These are phyloP conservation scores for Keqinozyma sinolaborantium DNA, from an alignment of 1,139 yeast genomes.

Conservation along the genomic window DNA sequence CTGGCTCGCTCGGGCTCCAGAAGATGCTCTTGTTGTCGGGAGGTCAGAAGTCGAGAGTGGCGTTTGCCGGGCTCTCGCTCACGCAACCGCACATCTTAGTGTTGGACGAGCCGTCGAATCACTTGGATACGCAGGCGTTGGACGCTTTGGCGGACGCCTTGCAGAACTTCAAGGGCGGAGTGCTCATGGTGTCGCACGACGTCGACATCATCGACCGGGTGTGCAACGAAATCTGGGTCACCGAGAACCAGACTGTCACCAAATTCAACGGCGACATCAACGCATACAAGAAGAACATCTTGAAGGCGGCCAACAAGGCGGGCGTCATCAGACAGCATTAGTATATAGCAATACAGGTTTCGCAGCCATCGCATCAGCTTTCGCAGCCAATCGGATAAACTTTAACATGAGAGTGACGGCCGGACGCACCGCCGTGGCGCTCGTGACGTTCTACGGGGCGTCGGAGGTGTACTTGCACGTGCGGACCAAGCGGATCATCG, in stretches of 20 bases:
- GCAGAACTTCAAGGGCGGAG: conserved; percentile 87
- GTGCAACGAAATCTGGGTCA: conserved; percentile 92
- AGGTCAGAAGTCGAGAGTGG: conserved; percentile 98
- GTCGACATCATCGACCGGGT: conserved; percentile 84
- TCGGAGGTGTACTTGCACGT: conserved; percentile 63
- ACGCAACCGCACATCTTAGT: conserved; percentile 89
- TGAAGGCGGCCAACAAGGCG: conserved; percentile 69
- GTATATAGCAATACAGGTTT: conserved; percentile 1
- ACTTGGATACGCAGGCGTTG: conserved; percentile 95
- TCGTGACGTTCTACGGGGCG: conserved; percentile 61
- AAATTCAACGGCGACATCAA: conserved; percentile 82
- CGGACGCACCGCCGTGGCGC: conserved; percentile 47
- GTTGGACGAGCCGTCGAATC: conserved; percentile 98
- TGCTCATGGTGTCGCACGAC: conserved; percentile 97
- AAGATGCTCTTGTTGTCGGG: conserved; percentile 90
- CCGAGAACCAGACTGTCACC: conserved; percentile 77
- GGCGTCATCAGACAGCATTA: conserved; percentile 90
- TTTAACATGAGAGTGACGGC: conserved; percentile 1
- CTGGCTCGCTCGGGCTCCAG: conserved; percentile 90
- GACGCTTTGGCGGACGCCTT: conserved; percentile 93
- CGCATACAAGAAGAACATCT: conserved; percentile 86
- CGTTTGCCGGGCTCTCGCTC: conserved; percentile 92
- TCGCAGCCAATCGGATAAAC: neutral
- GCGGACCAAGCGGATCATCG: conserved; percentile 54
- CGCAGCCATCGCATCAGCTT: neutral